Evolutionary conservation across 192 early-diverging fungal species (phyloP), one percentile per base, ranked within the genome.

Genomic region (Diversispora epigaea): DNA sequence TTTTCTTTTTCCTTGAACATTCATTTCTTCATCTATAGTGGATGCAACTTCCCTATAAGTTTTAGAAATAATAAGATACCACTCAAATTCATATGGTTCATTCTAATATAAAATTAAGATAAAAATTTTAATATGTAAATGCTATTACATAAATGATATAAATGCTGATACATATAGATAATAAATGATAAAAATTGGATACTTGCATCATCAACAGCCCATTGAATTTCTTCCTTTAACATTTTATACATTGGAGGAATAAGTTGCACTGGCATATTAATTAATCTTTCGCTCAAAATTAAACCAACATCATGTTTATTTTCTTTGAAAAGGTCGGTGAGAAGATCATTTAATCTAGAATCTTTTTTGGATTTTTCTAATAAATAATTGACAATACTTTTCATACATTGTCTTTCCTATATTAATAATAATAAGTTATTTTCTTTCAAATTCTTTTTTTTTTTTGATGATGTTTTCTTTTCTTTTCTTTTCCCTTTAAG

Each of bases 181-280:
- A 6, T 25, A 57, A 46, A 44, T 22, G 6, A 15, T 58, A 66
- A 66, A 39, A 32, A 3, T 44, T 32, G 4, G 15, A 55, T 25
- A 82, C 65, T 74, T 85, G 91, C 90, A 60, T 91, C 89, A 6
- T 89, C 89, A 17, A 91, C 78, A 12, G 91, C 91, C 84, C 86
- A 84, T 63, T 92, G 82, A 57, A 94, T 81, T 76, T 97, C 97
- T 52, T 95, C 91, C 46, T 87, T 70, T 49, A 97, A 84, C 93
- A 97, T 93, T 32, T 87, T 89, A 75, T 95, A 91, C 93, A 99
- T 93, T 2, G 92, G 94, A 19, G 95, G 91, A 2, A 92, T 88
- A 9, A 97, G 85, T 76, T 96, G 91, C 39, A 95, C 93, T 11
- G 97, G 97, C 94, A 99, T 95, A 78, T 99, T 99, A 78, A 99